Evolutionary conservation across 768 basidiomycete species (phyloP).

Genomic region (Suillus brevipes): DNA sequence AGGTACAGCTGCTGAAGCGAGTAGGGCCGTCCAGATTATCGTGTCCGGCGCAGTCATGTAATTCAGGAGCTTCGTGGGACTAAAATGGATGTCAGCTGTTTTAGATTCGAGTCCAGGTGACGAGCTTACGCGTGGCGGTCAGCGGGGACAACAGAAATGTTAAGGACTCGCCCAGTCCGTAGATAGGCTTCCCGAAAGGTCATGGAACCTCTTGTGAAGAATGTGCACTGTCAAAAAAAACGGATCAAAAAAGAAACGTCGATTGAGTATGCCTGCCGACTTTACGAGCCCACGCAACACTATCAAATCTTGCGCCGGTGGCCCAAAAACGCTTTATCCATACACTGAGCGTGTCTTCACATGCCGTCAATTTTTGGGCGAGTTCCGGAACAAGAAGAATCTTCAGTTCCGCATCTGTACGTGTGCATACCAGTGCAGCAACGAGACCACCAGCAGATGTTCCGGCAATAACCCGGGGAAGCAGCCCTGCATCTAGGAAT

Average conservation of each 20-base stretch:
- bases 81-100: constrained; percentile 30
- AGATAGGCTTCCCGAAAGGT: constrained; percentile 96
- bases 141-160: constrained; percentile 90
- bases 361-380: constrained; percentile 80
- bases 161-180: constrained; percentile 89
- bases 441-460: constrained; percentile 92
- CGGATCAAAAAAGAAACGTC: neutral
- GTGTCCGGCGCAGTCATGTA: constrained; percentile 96
- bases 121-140: constrained; percentile 77
- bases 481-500: constrained; percentile 79
- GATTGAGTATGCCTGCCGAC: constrained; percentile 37
- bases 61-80: constrained; percentile 94
- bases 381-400: constrained; percentile 76
- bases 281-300: constrained; percentile 87
- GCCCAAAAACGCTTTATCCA: constrained; percentile 74
- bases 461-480: constrained; percentile 92
- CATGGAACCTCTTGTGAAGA: constrained; percentile 90
- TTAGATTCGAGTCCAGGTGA: neutral
- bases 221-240: constrained; percentile 57
- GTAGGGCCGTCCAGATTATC: constrained; percentile 74
- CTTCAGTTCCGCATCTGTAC: constrained; percentile 85
- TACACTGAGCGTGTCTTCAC: constrained; percentile 70
- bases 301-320: constrained; percentile 96
- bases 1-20: constrained; percentile 93
- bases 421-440: constrained; percentile 74